Evolutionary conservation across 306 rosid genomes (phyloP), one percentile per base, ranked within the genome.

Genomic region (Prunus davidiana): DNA sequence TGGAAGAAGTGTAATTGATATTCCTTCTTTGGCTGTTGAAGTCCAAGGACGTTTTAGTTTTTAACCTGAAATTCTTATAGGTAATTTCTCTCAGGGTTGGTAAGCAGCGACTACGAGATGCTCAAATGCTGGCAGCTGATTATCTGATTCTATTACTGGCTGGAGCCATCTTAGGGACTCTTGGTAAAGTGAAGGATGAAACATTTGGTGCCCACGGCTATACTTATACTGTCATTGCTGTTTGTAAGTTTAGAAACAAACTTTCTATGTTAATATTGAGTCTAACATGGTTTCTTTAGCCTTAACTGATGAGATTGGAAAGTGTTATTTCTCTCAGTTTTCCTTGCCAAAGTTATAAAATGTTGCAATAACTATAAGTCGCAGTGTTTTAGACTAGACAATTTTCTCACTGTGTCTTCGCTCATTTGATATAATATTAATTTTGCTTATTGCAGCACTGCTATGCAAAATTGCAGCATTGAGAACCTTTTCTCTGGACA

Each of bases 71-170:
- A 77, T 55, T 71, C 64, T 80, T 77, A 72, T 55, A 19, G 78
- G 72, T 70, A 64, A 73, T 45, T 83, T 81, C 25, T 68, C 83
- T 73, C 87, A 92, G 97, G 87, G 77, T 89, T 71, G 67, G 86
- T 79, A 92, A 92, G 90, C 97, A 92, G 80, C 82, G 88, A 38
- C 73, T 92, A n/a, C 82, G 97, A 78, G 97, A 92, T 76, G 91
- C 89, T 56, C 81, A 70, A 84, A 58, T 82, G 52, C 87, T 84
- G 76, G 90, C 87, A 24, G 85, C 88, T 24, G 96, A 89, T 74
- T 92, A 87, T 77, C 83, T 92, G 70, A 87, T 92, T 82, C 78
- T 92, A 63, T 82, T 92, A 74, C 93, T 89, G 75, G 96, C 97
- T 47, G 97, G 97, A 74, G 93, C 91, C 80, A 84, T 88, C 81